Evolutionary conservation across 2,329 filamentous ascomycete genomes (phyloP).

Genomic region (Rhinocladiella mackenziei): DNA sequence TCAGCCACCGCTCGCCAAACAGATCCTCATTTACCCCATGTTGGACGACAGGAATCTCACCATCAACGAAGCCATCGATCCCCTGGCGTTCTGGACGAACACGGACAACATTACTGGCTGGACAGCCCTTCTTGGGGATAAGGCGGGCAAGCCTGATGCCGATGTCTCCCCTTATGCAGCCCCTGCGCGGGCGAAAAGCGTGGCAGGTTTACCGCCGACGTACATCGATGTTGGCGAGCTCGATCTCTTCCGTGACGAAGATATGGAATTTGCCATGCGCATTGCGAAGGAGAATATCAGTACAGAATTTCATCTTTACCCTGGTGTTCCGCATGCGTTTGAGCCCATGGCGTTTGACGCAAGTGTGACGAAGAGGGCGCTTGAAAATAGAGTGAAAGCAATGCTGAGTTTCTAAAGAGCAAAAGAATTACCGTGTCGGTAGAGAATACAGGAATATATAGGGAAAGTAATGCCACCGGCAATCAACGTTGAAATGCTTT

Average conservation of each 20-base stretch:
- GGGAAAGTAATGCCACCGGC: no score
- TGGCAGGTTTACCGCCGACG: conserved; percentile 41
- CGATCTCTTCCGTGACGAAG: conserved; percentile 45
- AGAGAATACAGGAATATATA: not conserved
- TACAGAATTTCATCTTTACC: conserved; percentile 45
- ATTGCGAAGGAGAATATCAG: conserved; percentile 43
- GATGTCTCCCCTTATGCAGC: conserved; percentile 36
- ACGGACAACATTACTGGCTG: conserved; percentile 43
- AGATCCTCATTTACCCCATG: conserved; percentile 48
- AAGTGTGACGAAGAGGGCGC: conserved; percentile 13
- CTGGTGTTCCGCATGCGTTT: conserved; percentile 42
- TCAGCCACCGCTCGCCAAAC: conserved; percentile 36
- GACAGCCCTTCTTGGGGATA: conserved; percentile 36
- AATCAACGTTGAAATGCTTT: no score
- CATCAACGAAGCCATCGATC: conserved; percentile 35
- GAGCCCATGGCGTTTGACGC: conserved; percentile 32
- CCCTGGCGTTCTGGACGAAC: conserved; percentile 37
- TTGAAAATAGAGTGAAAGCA: conserved; percentile 21
- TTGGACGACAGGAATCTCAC: conserved; percentile 43
- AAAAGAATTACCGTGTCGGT: not conserved
- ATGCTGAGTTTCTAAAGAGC: not conserved
- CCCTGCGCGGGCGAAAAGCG: conserved; percentile 36
- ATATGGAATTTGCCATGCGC: conserved; percentile 39
- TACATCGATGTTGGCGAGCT: conserved; percentile 46
- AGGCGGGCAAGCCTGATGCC: conserved; percentile 29